A percentile compares a stretch with the other conserved stretches of the same genome.
These are phyloP conservation scores for Herpetospermum pedunculosum DNA, from an alignment of 306 rosid species.

Conservation along the genomic window DNA sequence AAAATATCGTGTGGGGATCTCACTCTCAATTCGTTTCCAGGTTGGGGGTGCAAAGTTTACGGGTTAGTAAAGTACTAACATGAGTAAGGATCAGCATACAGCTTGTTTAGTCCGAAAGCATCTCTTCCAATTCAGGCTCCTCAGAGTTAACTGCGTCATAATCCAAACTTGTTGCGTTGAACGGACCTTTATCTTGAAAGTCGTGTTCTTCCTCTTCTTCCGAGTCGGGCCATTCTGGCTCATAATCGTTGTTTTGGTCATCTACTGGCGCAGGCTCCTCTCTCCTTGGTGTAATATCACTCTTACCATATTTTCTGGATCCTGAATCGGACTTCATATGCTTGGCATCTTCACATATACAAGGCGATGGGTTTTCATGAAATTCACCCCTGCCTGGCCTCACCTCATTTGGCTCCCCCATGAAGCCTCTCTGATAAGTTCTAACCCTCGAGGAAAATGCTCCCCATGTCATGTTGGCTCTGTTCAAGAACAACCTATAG, in stretches of 20 bases:
- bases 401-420: conserved; percentile 88
- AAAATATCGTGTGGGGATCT: conserved; percentile 5
- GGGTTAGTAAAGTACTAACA: background rate
- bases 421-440: conserved; percentile 81
- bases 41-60: background rate
- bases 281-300: conserved; percentile 23
- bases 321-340: conserved; percentile 24
- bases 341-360: conserved; percentile 74
- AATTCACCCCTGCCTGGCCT: conserved; percentile 96
- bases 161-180: conserved; percentile 44
- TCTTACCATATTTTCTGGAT: conserved; percentile 48
- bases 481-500: conserved; percentile 53
- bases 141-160: conserved; percentile 55
- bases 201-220: conserved; percentile 70
- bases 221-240: conserved; percentile 46
- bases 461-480: conserved; percentile 80
- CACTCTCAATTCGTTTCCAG: background rate
- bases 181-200: conserved; percentile 33
- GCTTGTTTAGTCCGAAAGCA: conserved; percentile 61
- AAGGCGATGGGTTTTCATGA: conserved; percentile 87
- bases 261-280: conserved; percentile 22
- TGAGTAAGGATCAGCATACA: conserved; percentile 1
- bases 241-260: conserved; percentile 39
- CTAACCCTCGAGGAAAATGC: conserved; percentile 67
- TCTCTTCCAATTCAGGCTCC: conserved; percentile 80